Conservation (phyloP, 2,329 filamentous ascomycete genomes). For the Tolypocladium nubicola region DNA sequence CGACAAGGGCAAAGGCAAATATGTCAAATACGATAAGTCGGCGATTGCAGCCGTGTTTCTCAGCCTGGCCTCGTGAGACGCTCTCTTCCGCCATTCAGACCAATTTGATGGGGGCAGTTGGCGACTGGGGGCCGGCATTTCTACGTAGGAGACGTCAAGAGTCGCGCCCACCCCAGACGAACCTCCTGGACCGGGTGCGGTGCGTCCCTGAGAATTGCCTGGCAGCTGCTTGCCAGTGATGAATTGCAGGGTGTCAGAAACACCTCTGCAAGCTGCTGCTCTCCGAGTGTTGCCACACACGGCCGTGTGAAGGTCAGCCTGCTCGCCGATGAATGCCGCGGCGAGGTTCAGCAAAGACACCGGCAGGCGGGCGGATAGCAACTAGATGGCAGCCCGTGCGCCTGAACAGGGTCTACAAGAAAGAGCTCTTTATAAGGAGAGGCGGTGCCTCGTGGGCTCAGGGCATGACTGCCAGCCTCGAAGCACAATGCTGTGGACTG, state of each 20-base stretch:
- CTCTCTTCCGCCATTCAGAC: neutral
- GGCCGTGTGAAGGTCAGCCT: neutral
- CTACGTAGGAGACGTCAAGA: neutral
- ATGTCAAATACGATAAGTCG: constrained; percentile 92
- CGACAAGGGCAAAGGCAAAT: constrained; percentile 95
- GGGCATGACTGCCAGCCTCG: neutral
- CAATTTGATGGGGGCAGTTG: neutral
- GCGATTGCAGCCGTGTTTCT: constrained; percentile 59
- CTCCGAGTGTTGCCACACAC: neutral
- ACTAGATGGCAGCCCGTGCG: too few species aligned
- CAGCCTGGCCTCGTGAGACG: constrained; percentile 29
- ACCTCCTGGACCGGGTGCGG: neutral
- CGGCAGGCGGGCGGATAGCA: too few species aligned
- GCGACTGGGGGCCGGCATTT: neutral
- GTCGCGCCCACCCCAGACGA: neutral
- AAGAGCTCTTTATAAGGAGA: too few species aligned
- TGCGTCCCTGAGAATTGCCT: neutral
- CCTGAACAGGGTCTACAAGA: too few species aligned
- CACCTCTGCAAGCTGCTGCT: neutral
- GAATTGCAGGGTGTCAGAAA: neutral
- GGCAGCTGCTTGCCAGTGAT: neutral
- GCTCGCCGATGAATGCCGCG: neutral
- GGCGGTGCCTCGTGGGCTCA: too few species aligned
- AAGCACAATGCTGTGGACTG: neutral
- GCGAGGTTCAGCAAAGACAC: neutral